Evolutionary conservation across 768 basidiomycete genomes (phyloP).

Genomic region (Amanita inopinata): DNA sequence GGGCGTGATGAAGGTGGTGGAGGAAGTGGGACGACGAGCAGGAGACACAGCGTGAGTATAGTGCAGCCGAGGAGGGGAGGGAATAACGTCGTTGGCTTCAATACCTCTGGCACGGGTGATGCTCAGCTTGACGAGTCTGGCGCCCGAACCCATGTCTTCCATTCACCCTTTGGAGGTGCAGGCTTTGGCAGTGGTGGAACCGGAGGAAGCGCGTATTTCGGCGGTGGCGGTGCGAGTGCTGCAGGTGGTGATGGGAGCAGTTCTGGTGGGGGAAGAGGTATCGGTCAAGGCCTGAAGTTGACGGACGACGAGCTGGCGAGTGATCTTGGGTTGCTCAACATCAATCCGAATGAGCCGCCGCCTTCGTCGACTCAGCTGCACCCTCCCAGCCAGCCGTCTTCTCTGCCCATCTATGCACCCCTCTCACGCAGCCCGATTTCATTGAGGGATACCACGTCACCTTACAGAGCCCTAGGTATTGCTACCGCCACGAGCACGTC

Average conservation of each 20-base stretch:
- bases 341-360: conserved; percentile 36
- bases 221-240: conserved; percentile 1
- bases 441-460: conserved; percentile 33
- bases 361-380: conserved; percentile 34
- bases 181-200: background rate
- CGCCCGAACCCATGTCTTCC: conserved; percentile 10
- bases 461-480: conserved; percentile 55
- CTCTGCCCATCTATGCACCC: conserved; percentile 68
- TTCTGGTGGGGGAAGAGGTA: conserved; percentile 29
- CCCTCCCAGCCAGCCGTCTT: conserved; percentile 61
- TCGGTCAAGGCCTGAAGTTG: conserved; percentile 41
- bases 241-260: background rate
- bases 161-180: background rate
- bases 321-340: conserved; percentile 53
- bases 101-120: conserved; percentile 41
- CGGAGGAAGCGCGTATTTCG: background rate
- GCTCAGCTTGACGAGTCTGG: conserved; percentile 25
- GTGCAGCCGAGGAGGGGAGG: conserved; percentile 59
- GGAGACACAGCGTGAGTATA: conserved; percentile 76
- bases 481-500: conserved; percentile 41
- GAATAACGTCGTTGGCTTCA: conserved; percentile 55
- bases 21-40: conserved; percentile 52
- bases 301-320: conserved; percentile 76
- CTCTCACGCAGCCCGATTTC: conserved; percentile 53
- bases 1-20: conserved; percentile 54